Percentiles rank a stretch among this genome's conserved stretches.
Conservation (phyloP, 805 yeast species). For the Saccharomycopsis malanga region DNA sequence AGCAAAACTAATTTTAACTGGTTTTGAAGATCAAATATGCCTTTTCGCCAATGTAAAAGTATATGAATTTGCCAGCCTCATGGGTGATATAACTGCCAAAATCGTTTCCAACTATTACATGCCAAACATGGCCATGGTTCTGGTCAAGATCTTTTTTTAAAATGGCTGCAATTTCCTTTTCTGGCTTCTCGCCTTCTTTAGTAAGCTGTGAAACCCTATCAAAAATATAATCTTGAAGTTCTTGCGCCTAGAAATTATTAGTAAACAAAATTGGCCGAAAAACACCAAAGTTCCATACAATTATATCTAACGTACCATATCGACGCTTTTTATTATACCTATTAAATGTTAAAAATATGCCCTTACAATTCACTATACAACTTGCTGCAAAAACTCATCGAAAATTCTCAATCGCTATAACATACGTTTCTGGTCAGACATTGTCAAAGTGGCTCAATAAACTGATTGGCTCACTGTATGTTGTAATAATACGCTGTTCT, state of each 20-base stretch:
- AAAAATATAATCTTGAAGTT: conserved; percentile 43
- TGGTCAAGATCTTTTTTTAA: conserved; percentile 61
- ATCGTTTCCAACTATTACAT: conserved; percentile 70
- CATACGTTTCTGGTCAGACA: conserved; percentile 16
- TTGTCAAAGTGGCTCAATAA: no score
- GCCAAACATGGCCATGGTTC: conserved; percentile 68
- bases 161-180: conserved; percentile 58
- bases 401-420: no score
- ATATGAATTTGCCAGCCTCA: conserved; percentile 64
- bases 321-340: conserved; percentile 13
- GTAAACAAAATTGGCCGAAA: neutral
- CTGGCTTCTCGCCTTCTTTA: conserved; percentile 34
- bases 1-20: neutral
- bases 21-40: conserved; percentile 62
- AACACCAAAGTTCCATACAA: neutral
- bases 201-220: conserved; percentile 41
- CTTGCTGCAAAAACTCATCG: no score
- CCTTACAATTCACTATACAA: no score
- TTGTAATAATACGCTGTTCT: no score
- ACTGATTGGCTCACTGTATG: no score
- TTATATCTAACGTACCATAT: conserved; percentile 15
- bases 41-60: conserved; percentile 60
- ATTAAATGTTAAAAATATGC: no score
- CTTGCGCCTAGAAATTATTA: conserved; percentile 31
- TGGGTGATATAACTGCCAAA: conserved; percentile 79